phyloP scores from a whole-genome alignment of 2,329 filamentous ascomycete species.

The Fusarium brachygibbosum region DNA sequence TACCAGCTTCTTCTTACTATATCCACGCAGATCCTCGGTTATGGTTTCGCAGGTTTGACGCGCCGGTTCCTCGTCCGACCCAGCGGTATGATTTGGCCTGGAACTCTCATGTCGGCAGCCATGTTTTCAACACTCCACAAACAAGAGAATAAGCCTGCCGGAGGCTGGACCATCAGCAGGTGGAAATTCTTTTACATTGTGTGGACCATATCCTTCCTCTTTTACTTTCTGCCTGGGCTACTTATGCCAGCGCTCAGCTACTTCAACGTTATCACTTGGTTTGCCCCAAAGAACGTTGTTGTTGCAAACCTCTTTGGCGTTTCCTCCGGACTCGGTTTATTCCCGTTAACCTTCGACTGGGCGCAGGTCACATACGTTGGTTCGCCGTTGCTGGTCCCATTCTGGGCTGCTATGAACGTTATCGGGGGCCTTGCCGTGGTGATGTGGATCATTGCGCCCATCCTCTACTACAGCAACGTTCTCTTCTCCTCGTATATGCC shows the following conservation, averaged over 20 bases:
- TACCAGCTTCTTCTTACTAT: slow-evolving; percentile 88
- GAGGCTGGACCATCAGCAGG: slow-evolving; percentile 85
- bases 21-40: slow-evolving; percentile 88
- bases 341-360: slow-evolving; percentile 92
- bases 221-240: slow-evolving; percentile 88
- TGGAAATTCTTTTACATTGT: slow-evolving; percentile 87
- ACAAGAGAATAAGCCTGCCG: slow-evolving; percentile 83
- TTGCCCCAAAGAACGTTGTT: slow-evolving; percentile 87
- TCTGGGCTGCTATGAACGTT: slow-evolving; percentile 89
- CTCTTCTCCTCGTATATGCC: slow-evolving; percentile 89
- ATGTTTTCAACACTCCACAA: slow-evolving; percentile 92
- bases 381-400: slow-evolving; percentile 84
- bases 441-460: slow-evolving; percentile 86
- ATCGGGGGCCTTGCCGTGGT: slow-evolving; percentile 83
- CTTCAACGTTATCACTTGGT: slow-evolving; percentile 91
- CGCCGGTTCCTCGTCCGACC: slow-evolving; percentile 86
- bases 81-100: slow-evolving; percentile 92
- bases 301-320: slow-evolving; percentile 89
- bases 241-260: slow-evolving; percentile 88
- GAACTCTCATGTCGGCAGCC: slow-evolving; percentile 86
- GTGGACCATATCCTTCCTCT: slow-evolving; percentile 78
- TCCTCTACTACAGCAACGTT: slow-evolving; percentile 84
- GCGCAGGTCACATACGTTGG: slow-evolving; percentile 90
- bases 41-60: slow-evolving; percentile 86
- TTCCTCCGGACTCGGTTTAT: slow-evolving; percentile 84